Evolutionary conservation across 495 filamentous ascomycete genomes (phyloP).

Genomic region (Annulohypoxylon maeteangense): DNA sequence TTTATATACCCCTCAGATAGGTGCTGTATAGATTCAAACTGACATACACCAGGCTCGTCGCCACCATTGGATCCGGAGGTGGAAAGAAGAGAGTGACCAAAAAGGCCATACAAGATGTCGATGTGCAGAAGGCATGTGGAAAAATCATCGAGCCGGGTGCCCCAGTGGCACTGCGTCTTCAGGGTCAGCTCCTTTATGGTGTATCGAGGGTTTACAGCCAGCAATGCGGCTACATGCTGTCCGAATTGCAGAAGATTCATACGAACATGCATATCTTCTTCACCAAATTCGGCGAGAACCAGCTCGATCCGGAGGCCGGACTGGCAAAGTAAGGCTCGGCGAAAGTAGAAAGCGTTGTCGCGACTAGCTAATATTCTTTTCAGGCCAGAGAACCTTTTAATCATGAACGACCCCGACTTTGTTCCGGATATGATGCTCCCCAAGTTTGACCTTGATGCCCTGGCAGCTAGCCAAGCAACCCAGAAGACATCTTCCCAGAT

Average conservation of each 20-base stretch:
- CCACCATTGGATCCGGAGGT: constrained; percentile 80
- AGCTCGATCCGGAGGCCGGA: constrained; percentile 76
- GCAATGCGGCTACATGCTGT: constrained; percentile 85
- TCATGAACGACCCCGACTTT: constrained; percentile 89
- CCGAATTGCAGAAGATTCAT: constrained; percentile 81
- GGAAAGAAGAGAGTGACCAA: constrained; percentile 78
- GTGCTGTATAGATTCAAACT: constrained; percentile 5
- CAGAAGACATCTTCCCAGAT: constrained; percentile 61
- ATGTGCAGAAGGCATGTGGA: constrained; percentile 85
- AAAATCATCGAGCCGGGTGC: constrained; percentile 86
- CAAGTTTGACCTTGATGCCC: constrained; percentile 64
- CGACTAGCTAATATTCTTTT: constrained; percentile 17
- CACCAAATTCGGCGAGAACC: constrained; percentile 57
- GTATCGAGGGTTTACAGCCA: constrained; percentile 85
- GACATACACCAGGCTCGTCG: constrained; percentile 76
- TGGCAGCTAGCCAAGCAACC: constrained; percentile 51
- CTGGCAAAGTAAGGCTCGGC: constrained; percentile 71
- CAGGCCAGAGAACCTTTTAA: constrained; percentile 81
- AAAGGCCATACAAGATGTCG: constrained; percentile 89
- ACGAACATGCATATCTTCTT: constrained; percentile 74
- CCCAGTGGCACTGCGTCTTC: constrained; percentile 90
- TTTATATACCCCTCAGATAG: background rate
- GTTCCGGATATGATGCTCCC: constrained; percentile 72
- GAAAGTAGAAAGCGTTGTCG: background rate
- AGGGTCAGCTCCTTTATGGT: constrained; percentile 89